Percentiles rank a stretch among this genome's conserved stretches.
These are phyloP conservation scores for Herpetomonas muscarum DNA, from an alignment of 208 protist species.

Conservation along the genomic window DNA sequence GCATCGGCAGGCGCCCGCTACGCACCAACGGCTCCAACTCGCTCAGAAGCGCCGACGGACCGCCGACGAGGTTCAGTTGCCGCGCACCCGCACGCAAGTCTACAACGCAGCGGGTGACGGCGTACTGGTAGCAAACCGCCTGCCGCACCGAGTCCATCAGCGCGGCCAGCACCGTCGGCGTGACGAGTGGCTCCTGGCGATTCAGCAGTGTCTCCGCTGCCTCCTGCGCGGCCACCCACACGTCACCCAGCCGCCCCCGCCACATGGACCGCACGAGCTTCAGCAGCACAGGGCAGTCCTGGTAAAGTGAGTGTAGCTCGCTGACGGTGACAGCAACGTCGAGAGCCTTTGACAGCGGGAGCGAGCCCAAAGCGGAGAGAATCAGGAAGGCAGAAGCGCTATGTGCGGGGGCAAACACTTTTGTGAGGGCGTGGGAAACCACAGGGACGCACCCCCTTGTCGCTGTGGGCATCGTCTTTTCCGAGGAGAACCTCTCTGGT, in stretches of 20 bases:
- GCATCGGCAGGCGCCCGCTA: not conserved
- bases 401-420: not conserved
- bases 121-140: conserved; percentile 38
- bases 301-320: conserved; percentile 30
- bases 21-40: conserved; percentile 6
- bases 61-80: conserved; percentile 2
- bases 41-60: not conserved
- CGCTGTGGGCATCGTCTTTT: conserved; percentile 5
- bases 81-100: not conserved
- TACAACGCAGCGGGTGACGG: conserved; percentile 1
- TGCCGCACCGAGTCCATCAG: conserved; percentile 20
- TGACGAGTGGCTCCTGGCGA: conserved; percentile 3
- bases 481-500: not conserved
- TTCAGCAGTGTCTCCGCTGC: conserved; percentile 18
- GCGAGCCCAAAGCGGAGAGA: conserved; percentile 27
- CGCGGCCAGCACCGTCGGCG: conserved; percentile 5
- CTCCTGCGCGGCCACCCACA: conserved; percentile 16
- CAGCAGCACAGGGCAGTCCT: conserved; percentile 18
- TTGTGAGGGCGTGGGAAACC: not conserved
- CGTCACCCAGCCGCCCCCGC: conserved; percentile 23
- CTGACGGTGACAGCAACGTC: conserved; percentile 18
- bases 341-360: conserved; percentile 30
- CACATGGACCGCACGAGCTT: conserved; percentile 22
- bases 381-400: conserved; percentile 16
- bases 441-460: not conserved